Evolutionary conservation across 257 asterid species (phyloP), one percentile per base, ranked within the genome.

Genomic region (Nicotiana undulata): DNA sequence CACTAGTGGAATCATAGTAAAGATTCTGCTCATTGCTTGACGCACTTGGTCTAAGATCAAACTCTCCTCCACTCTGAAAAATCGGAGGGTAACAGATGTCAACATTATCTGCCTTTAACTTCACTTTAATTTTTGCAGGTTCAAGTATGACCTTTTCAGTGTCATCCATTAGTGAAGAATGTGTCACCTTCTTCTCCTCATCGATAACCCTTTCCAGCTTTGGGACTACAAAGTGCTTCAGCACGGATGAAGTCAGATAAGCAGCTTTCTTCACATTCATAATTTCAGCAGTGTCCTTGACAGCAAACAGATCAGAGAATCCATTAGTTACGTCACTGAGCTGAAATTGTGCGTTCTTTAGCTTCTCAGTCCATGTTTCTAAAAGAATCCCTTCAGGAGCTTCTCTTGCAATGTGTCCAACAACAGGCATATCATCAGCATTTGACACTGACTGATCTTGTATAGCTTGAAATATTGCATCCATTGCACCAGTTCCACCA

Each of bases 61-160:
- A 84, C 46, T 81, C 82, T 31, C 86, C 86, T n/a, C 86, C 86
- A 81, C 84, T 84, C 83, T 83, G 86, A 76, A 83, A 83, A 72
- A 83, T 83, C 46, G 86, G 86, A 49, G 86, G 84, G 58, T 81
- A 80, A 76, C 86, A 84, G 76, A 84, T 84, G 79, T 84, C 86
- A 28, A 84, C 78, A 81, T 84, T 84, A 64, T 84, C 86, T 49
- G 84, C 86, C 63, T 81, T 84, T 15, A 84, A 81, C 84, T 84
- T 84, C 84, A 84, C 86, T 80, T 84, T 84, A 68, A 84, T 81
- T 81, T 72, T 84, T 75, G 84, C 84, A 75, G 86, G 86, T 60
- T 84, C 84, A 24, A 84, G 82, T 55, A 84, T 84, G 63, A 80
- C 86, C 74, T 84, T 84, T 46, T 84, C 86, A 40, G 84, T 84